Evolutionary conservation across 805 yeast species (phyloP).

Genomic region (Kockiozyma suomiensis): DNA sequence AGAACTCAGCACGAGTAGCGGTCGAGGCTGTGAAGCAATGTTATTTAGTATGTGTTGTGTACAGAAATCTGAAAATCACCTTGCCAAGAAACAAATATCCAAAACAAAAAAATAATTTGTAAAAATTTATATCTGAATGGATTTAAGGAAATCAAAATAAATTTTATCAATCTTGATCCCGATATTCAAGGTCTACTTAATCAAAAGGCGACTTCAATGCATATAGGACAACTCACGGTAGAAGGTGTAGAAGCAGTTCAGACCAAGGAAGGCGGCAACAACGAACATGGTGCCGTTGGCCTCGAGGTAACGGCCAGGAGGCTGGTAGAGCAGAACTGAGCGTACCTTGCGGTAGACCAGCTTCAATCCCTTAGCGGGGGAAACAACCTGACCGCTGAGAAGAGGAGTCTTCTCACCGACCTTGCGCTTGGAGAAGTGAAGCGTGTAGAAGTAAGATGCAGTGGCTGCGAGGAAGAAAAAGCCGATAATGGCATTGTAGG

Average conservation of each 20-base stretch:
- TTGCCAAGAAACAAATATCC: too few species aligned
- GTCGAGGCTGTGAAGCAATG: not conserved
- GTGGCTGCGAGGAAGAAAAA: slow-evolving; percentile 30
- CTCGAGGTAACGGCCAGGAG: slow-evolving; percentile 35
- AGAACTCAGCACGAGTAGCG: slow-evolving; percentile 16
- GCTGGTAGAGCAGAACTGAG: slow-evolving; percentile 32
- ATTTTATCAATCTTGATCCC: too few species aligned
- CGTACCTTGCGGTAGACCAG: slow-evolving; percentile 26
- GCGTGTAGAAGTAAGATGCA: slow-evolving; percentile 28
- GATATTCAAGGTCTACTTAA: too few species aligned
- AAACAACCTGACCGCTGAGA: slow-evolving; percentile 24
- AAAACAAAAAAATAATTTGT: too few species aligned
- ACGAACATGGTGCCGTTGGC: slow-evolving; percentile 34
- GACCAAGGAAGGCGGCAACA: slow-evolving; percentile 27
- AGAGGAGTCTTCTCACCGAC: slow-evolving; percentile 32
- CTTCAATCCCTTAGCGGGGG: slow-evolving; percentile 27
- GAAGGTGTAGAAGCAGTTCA: slow-evolving; percentile 33
- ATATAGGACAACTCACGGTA: slow-evolving; percentile 18
- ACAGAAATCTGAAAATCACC: too few species aligned
- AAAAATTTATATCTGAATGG: too few species aligned
- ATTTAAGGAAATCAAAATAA: too few species aligned
- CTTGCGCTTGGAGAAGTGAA: slow-evolving; percentile 23
- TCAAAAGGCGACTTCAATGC: not conserved
- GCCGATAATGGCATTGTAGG: slow-evolving; percentile 34
- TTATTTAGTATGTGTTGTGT: not conserved